Conservation (phyloP, 768 basidiomycete species). For the Infundibulicybe gibba region DNA sequence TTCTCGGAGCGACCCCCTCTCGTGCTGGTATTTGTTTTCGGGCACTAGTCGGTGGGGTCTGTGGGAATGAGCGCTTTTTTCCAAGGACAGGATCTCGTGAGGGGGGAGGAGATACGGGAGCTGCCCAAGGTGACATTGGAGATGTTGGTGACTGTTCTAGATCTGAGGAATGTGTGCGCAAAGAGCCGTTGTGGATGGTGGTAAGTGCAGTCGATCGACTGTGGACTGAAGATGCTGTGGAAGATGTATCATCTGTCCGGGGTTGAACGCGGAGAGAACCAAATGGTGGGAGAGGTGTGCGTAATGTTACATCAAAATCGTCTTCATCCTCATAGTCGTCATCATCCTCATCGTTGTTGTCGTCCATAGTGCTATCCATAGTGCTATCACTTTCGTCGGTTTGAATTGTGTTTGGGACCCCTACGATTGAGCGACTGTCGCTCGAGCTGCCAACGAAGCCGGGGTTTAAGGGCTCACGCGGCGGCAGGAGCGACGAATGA, state of each 20-base stretch:
- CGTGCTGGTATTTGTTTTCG: conserved; percentile 16
- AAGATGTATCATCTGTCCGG: conserved; percentile 2
- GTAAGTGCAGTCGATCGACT: conserved; percentile 34
- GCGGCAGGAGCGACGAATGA: conserved; percentile 65
- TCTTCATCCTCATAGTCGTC: conserved; percentile 49
- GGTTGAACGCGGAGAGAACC: conserved; percentile 17
- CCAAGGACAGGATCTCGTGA: conserved; percentile 30
- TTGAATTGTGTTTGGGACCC: conserved; percentile 28
- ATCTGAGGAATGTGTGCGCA: conserved; percentile 18
- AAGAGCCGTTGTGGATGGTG: conserved; percentile 32
- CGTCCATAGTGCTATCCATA: conserved; percentile 23
- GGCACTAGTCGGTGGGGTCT: conserved; percentile 9
- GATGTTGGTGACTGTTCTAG: conserved; percentile 32
- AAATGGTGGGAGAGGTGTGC: conserved; percentile 47
- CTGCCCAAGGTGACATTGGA: conserved; percentile 26
- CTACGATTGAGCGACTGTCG: conserved; percentile 38
- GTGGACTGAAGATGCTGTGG: conserved; percentile 11
- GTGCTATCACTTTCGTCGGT: conserved; percentile 10
- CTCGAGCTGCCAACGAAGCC: conserved; percentile 58
- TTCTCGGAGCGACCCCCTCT: conserved; percentile 7
- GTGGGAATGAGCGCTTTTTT: conserved; percentile 36
- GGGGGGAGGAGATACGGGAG: conserved; percentile 26
- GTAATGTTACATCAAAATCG: conserved; percentile 63
- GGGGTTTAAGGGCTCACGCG: conserved; percentile 56
- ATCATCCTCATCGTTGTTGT: conserved; percentile 25